phyloP scores from a whole-genome alignment of 805 yeast species.

The Spencermartinsiella europaea region DNA sequence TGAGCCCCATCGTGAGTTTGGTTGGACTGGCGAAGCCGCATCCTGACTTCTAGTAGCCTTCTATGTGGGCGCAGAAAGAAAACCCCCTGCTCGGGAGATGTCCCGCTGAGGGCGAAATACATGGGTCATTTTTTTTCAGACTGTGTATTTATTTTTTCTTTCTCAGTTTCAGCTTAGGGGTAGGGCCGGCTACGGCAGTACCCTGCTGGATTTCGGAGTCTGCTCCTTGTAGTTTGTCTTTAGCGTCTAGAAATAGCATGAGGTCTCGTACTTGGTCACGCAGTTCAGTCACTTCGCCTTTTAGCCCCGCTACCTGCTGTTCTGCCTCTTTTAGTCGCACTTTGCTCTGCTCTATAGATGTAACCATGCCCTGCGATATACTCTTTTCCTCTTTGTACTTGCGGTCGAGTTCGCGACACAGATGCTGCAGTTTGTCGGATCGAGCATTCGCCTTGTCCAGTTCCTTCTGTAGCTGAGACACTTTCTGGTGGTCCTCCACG shows the following conservation, averaged over 20 bases:
- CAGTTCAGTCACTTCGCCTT: constrained; percentile 26
- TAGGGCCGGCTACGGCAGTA: constrained; percentile 22
- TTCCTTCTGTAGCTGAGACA: background rate
- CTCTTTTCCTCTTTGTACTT: constrained; percentile 44
- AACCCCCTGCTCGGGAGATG: no score
- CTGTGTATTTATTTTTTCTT: background rate
- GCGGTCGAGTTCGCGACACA: constrained; percentile 29
- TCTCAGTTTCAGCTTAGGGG: constrained; percentile 4
- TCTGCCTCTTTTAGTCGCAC: constrained; percentile 23
- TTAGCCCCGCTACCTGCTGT: constrained; percentile 11
- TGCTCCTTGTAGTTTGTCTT: constrained; percentile 65
- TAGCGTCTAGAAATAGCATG: constrained; percentile 74
- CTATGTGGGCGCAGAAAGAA: no score
- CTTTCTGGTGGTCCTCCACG: background rate
- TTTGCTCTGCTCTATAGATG: constrained; percentile 36
- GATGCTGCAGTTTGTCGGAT: constrained; percentile 19
- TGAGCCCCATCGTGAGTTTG: no score
- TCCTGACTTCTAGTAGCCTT: no score
- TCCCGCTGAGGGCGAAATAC: no score
- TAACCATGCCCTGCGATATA: constrained; percentile 39
- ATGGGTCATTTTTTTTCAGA: no score
- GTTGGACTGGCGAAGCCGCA: no score
- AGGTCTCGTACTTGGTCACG: constrained; percentile 48
- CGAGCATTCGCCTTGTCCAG: constrained; percentile 10
- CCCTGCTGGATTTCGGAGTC: constrained; percentile 64